A percentile compares a stretch with the other conserved stretches of the same genome.
phyloP scores from a whole-genome alignment of 441 rosid species.

The Melastoma candidum region DNA sequence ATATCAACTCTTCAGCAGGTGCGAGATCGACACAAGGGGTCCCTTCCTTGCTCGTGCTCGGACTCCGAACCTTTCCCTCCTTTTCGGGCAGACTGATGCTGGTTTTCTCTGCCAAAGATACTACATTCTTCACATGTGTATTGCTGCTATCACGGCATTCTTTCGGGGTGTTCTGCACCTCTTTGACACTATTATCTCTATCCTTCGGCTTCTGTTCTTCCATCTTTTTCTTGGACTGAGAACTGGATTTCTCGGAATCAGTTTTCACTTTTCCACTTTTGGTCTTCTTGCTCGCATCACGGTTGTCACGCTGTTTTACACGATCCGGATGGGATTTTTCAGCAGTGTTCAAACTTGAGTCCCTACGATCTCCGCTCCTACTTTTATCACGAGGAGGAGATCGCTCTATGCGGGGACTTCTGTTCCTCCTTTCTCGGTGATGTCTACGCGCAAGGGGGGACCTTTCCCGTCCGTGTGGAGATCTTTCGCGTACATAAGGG shows the following conservation, averaged over 20 bases:
- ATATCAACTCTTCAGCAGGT: conserved; percentile 63
- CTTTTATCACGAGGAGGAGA: conserved; percentile 54
- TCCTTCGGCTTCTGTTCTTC: conserved; percentile 49
- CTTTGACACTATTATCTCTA: conserved; percentile 42
- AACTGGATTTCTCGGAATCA: conserved; percentile 47
- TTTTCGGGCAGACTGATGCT: conserved; percentile 34
- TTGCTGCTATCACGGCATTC: conserved; percentile 51
- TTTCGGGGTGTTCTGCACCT: conserved; percentile 28
- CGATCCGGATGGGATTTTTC: conserved; percentile 67
- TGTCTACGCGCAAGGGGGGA: conserved; percentile 72
- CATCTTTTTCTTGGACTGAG: conserved; percentile 37
- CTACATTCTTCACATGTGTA: conserved; percentile 21
- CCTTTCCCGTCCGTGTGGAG: conserved; percentile 38
- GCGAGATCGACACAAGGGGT: conserved; percentile 38
- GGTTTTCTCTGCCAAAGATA: conserved; percentile 36
- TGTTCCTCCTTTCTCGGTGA: conserved; percentile 56
- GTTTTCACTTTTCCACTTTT: conserved; percentile 51
- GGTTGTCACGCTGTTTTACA: conserved; percentile 30
- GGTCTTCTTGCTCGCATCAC: conserved; percentile 50
- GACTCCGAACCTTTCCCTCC: conserved; percentile 40
- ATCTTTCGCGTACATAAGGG: conserved; percentile 31
- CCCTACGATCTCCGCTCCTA: conserved; percentile 60
- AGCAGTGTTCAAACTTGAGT: conserved; percentile 42
- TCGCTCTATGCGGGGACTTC: conserved; percentile 73
- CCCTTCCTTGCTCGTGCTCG: conserved; percentile 31